Percentiles rank a stretch among this genome's conserved stretches.
These are phyloP conservation scores for Primulina eburnea DNA, from an alignment of 257 asterid species.

Conservation along the genomic window DNA sequence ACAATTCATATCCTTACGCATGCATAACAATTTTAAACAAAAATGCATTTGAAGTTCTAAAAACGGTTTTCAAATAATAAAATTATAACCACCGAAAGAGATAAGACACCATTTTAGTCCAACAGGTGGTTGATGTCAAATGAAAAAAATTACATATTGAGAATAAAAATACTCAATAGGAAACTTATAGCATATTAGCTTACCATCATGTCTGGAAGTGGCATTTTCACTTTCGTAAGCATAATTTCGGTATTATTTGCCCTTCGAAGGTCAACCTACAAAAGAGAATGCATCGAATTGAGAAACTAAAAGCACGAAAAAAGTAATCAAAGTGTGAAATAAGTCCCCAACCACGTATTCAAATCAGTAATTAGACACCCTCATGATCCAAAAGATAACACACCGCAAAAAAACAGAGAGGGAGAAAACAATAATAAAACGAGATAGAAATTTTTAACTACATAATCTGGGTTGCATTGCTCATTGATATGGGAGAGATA, in stretches of 20 bases:
- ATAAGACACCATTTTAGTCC: neutral
- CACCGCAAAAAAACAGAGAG: neutral
- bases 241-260: constrained; percentile 98
- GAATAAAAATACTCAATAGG: constrained; percentile 12
- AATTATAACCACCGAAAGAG: neutral
- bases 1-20: constrained; percentile 11
- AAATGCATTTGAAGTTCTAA: constrained; percentile 8
- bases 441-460: neutral
- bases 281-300: constrained; percentile 17
- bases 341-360: constrained; percentile 1
- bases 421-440: neutral
- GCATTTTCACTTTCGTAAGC: constrained; percentile 99
- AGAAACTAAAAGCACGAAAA: constrained; percentile 22
- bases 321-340: constrained; percentile 1
- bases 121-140: constrained; percentile 1
- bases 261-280: constrained; percentile 93
- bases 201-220: constrained; percentile 99
- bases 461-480: constrained; percentile 7
- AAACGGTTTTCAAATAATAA: too few relatives aligned
- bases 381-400: neutral
- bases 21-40: constrained; percentile 18
- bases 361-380: constrained; percentile 3
- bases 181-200: constrained; percentile 30
- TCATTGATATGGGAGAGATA: neutral
- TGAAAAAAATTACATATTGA: constrained; percentile 3